phyloP scores from a whole-genome alignment of 495 filamentous ascomycete genomes.

The Trichoderma asperelloides region DNA sequence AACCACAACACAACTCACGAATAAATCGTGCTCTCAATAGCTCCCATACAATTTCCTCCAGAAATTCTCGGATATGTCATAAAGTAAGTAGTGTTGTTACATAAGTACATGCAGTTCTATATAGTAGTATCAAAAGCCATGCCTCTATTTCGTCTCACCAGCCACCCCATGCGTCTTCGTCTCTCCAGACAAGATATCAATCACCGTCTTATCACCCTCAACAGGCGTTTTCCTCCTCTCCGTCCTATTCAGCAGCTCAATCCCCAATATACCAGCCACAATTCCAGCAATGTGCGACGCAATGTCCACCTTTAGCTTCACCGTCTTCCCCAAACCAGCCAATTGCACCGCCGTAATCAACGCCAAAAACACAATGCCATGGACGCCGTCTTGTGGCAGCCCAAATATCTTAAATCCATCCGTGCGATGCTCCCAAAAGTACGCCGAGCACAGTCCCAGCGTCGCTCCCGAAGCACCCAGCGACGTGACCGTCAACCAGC shows the following conservation, averaged over 20 bases:
- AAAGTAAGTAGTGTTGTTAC: not conserved
- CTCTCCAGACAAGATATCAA: conserved; percentile 10
- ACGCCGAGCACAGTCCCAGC: conserved; percentile 57
- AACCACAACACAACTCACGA: not conserved
- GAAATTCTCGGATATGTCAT: not conserved
- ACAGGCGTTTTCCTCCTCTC: conserved; percentile 9
- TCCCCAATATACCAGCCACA: conserved; percentile 33
- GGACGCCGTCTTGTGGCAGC: conserved; percentile 41
- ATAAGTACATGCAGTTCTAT: not conserved
- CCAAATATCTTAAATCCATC: conserved; percentile 43
- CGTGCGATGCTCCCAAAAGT: conserved; percentile 55
- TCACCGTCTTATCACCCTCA: conserved; percentile 7
- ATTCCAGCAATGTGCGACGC: conserved; percentile 67
- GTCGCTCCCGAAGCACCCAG: conserved; percentile 72
- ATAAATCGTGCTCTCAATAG: not conserved
- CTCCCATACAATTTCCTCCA: not conserved
- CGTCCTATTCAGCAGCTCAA: conserved; percentile 9
- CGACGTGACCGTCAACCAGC: conserved; percentile 24
- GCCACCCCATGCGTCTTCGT: not conserved
- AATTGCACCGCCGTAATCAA: conserved; percentile 40
- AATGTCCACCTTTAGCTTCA: conserved; percentile 46
- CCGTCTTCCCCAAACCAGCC: conserved; percentile 27
- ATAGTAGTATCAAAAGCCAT: not conserved
- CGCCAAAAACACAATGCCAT: conserved; percentile 40
- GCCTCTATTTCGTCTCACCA: not conserved